These are phyloP conservation scores for Discostella stelligeroides DNA, from an alignment of 108 stramenopile species.

Conservation along the genomic window DNA sequence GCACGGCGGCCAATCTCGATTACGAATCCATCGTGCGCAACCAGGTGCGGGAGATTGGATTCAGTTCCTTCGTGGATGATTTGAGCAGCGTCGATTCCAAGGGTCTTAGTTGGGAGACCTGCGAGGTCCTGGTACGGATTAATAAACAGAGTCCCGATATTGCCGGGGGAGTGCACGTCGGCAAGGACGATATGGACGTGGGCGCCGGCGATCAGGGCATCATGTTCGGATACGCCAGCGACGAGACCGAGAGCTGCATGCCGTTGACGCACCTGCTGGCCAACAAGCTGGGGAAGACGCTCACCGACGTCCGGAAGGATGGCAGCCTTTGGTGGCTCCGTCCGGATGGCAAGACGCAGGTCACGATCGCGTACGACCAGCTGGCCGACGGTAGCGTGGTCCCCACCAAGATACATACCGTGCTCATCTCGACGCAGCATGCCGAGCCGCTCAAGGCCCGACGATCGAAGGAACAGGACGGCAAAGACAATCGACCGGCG, in stretches of 20 bases:
- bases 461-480: conserved; percentile 92
- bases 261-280: conserved; percentile 96
- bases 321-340: conserved; percentile 94
- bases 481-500: conserved; percentile 93
- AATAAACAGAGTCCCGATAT: conserved; percentile 99
- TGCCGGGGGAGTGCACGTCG: conserved; percentile 95
- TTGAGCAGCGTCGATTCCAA: conserved; percentile 82
- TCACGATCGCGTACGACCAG: conserved; percentile 94
- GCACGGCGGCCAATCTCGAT: conserved; percentile 94
- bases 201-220: conserved; percentile 99
- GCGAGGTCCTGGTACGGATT: conserved; percentile 96
- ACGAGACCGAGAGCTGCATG: conserved; percentile 96
- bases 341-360: conserved; percentile 98
- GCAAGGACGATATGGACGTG: conserved; percentile 91
- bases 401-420: conserved; percentile 96
- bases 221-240: conserved; percentile 98
- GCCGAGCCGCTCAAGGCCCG: conserved; percentile 90
- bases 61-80: conserved; percentile 87
- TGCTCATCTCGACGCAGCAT: conserved; percentile 98
- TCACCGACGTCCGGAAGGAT: conserved; percentile 97
- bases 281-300: conserved; percentile 90
- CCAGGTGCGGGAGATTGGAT: conserved; percentile 96
- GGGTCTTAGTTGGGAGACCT: conserved; percentile 94
- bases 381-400: conserved; percentile 88
- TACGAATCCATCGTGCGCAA: conserved; percentile 97